phyloP scores from a whole-genome alignment of 306 rosid genomes.

The Castanopsis chinensis region DNA sequence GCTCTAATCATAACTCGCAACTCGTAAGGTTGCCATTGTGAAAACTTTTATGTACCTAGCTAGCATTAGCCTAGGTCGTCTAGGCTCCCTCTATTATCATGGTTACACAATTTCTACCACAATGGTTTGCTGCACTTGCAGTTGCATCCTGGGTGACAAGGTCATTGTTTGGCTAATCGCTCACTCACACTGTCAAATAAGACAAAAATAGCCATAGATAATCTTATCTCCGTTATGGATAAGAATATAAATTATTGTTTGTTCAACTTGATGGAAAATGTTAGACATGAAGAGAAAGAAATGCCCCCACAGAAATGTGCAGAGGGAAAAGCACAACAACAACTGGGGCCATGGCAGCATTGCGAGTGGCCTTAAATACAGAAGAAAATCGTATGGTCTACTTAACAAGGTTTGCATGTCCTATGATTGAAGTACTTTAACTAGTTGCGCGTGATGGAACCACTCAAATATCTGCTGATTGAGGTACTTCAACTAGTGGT shows the following conservation, averaged over 20 bases:
- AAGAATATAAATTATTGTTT: background rate
- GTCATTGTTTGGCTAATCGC: too few species aligned
- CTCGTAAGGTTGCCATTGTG: too few species aligned
- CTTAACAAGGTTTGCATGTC: conserved; percentile 32
- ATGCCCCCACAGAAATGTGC: conserved; percentile 7
- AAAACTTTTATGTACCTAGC: too few species aligned
- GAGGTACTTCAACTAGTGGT: too few species aligned
- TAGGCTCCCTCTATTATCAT: too few species aligned
- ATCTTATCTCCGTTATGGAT: background rate
- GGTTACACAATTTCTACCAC: too few species aligned
- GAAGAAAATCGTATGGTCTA: conserved; percentile 28
- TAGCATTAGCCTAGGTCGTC: too few species aligned
- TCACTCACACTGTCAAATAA: background rate
- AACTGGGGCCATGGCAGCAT: conserved; percentile 17
- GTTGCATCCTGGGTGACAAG: too few species aligned
- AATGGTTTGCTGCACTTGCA: too few species aligned
- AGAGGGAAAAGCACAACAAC: conserved; percentile 15
- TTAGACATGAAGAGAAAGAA: background rate
- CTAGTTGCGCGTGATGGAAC: background rate
- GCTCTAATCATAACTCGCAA: too few species aligned
- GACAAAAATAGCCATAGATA: background rate
- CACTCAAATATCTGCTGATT: background rate
- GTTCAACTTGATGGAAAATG: background rate
- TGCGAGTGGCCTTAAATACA: conserved; percentile 27
- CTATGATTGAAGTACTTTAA: conserved; percentile 34